Evolutionary conservation across 225 moss, liverwort and hornwort species (phyloP), one percentile per base, ranked within the genome.

Genomic region (Sphagnum contortum): DNA sequence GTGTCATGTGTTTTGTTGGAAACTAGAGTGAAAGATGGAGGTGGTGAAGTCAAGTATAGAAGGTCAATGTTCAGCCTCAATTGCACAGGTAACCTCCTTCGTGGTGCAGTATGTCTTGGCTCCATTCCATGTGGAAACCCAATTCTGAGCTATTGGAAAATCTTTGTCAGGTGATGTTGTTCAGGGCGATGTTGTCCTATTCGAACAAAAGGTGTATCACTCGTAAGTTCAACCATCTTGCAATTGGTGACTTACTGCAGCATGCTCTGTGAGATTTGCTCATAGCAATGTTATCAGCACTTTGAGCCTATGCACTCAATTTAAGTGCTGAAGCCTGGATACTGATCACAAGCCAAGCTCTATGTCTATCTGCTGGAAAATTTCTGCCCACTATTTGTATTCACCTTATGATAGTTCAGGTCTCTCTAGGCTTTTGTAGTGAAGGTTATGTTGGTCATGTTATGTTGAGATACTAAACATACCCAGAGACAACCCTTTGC

Each of bases 151-250:
- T 29, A 29, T 11, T 2, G 13, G 6, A 50, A 4, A 12, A 60
- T 74, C 69, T 69, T 59, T 48, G 72, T 60, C 78, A 92, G 95
- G 95, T 57, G 92, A 92, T 49, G 95, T 90, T 47, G 90, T 88
- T 64, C 79, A 79, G 55, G 90, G 90, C 67, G 95, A 96, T 62
- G 75, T 70, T 8, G 84, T 92, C 66, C 67, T 81, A n/a, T 96
- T 92, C 75, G 63, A 73, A 59, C 95, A 92, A 68, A 76, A 66
- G 54, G 87, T 87, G 13, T 77, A 80, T 77, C 69, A 78, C 47
- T 72, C 54, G 92, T 96, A 61, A 79, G 89, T 57, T 50, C 14
- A 53, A 46, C 29, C 29, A 29, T 29, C 29, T 29, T 29, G 29
- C 29, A 29, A 29, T 29, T 29, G 29, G 29, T 29, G 29, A 29